phyloP scores from a whole-genome alignment of 345 rosid species.

The Durio zibethinus region DNA sequence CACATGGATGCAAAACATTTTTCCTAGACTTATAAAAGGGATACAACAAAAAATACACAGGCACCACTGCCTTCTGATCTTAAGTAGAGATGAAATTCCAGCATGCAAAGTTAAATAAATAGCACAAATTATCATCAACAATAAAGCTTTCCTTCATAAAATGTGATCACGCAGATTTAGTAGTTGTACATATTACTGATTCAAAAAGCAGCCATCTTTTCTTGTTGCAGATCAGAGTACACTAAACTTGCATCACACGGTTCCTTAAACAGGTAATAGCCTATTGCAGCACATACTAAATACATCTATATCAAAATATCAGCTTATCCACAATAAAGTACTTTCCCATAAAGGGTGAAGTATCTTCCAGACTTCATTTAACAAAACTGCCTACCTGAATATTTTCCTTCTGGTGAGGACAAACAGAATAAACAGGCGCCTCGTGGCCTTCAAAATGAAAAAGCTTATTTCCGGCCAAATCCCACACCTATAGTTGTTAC shows the following conservation, averaged over 20 bases:
- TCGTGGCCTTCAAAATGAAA: slow-evolving; percentile 84
- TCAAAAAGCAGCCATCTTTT: not conserved
- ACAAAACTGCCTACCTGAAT: slow-evolving; percentile 51
- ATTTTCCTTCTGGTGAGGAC: slow-evolving; percentile 86
- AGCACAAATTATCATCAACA: not conserved
- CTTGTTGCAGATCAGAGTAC: not conserved
- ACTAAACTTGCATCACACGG: not conserved
- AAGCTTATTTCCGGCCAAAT: slow-evolving; percentile 51
- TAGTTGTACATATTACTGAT: not conserved
- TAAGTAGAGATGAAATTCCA: not conserved
- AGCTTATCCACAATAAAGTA: not conserved
- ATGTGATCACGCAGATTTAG: not conserved
- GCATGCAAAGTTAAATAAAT: not conserved
- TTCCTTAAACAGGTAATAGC: not conserved
- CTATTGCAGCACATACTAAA: not conserved
- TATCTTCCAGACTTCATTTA: not conserved
- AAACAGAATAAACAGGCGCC: slow-evolving; percentile 78
- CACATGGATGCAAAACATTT: not conserved
- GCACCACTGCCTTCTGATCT: not conserved
- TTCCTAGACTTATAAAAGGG: not conserved
- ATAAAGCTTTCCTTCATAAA: not conserved
- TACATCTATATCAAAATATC: not conserved
- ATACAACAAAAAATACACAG: not conserved
- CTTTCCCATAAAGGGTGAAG: not conserved
- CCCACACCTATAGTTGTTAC: slow-evolving; percentile 69